Evolutionary conservation across 2,329 filamentous ascomycete genomes (phyloP).

Genomic region (Lasiodiplodia theobromae): DNA sequence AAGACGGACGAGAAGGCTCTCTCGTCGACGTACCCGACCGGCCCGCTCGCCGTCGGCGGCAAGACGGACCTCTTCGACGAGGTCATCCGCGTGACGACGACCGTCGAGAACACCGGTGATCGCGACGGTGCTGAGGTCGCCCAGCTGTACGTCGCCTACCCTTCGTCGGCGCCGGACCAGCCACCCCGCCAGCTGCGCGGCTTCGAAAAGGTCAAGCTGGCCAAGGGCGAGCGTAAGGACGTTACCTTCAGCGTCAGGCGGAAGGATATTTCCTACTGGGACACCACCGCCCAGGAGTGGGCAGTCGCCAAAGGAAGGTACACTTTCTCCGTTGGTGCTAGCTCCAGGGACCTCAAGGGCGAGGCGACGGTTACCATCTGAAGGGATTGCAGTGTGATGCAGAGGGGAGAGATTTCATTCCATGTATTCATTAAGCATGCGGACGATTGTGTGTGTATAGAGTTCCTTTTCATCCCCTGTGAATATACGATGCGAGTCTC

Average conservation of each 20-base stretch:
- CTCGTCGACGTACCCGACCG: slow-evolving; percentile 33
- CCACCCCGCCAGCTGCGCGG: slow-evolving; percentile 32
- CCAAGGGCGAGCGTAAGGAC: slow-evolving; percentile 26
- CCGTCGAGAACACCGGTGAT: slow-evolving; percentile 33
- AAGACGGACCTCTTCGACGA: slow-evolving; percentile 20
- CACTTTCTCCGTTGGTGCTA: slow-evolving; percentile 28
- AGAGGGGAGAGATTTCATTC: not conserved
- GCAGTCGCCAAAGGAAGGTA: slow-evolving; percentile 29
- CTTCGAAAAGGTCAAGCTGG: slow-evolving; percentile 32
- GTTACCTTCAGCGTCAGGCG: slow-evolving; percentile 29
- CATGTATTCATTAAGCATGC: not conserved
- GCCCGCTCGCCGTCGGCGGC: slow-evolving; percentile 20
- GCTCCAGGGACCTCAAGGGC: slow-evolving; percentile 21
- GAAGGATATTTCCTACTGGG: slow-evolving; percentile 34
- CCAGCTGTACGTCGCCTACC: slow-evolving; percentile 33
- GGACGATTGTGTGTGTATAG: not conserved
- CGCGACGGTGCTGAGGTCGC: slow-evolving; percentile 33
- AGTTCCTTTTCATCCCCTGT: not conserved
- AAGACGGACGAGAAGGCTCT: not conserved
- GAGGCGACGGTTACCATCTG: not conserved
- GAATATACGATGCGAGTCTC: not conserved
- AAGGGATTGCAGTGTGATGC: not conserved
- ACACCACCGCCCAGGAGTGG: slow-evolving; percentile 31
- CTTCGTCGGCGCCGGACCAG: slow-evolving; percentile 26
- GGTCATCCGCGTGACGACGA: slow-evolving; percentile 24